These are phyloP conservation scores for Diplotaxis tenuifolia DNA, from an alignment of 345 rosid species.

Conservation along the genomic window DNA sequence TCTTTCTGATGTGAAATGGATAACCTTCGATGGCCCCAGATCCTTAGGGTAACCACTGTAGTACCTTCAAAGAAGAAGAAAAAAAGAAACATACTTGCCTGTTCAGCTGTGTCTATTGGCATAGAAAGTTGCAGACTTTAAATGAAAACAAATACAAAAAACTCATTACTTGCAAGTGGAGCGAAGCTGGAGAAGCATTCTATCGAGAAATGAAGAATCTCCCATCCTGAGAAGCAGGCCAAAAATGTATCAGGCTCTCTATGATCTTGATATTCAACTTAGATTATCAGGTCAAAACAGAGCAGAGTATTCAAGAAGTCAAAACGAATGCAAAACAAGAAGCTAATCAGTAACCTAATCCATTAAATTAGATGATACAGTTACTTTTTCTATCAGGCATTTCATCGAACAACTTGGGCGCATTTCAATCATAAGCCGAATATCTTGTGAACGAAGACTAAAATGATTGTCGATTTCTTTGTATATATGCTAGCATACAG, in stretches of 20 bases:
- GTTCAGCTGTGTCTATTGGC: not conserved
- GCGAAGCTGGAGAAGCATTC: constrained; percentile 59
- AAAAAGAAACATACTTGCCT: not conserved
- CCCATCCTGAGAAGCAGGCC: constrained; percentile 50
- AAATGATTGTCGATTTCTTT: too few relatives aligned
- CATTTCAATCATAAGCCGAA: not conserved
- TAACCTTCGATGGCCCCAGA: too few relatives aligned
- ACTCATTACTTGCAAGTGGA: constrained; percentile 66
- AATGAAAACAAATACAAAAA: not conserved
- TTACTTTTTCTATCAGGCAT: constrained; percentile 20
- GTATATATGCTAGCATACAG: not conserved
- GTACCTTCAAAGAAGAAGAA: constrained; percentile 51
- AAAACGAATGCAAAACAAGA: not conserved
- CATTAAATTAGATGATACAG: not conserved
- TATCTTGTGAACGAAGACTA: too few relatives aligned
- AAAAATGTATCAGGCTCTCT: not conserved
- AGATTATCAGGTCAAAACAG: constrained; percentile 16
- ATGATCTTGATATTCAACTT: not conserved
- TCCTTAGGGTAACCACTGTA: too few relatives aligned
- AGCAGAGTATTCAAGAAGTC: not conserved
- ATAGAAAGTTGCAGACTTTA: not conserved
- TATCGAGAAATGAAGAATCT: constrained; percentile 58
- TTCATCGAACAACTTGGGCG: constrained; percentile 28
- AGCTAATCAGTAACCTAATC: not conserved
- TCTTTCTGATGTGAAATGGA: too few relatives aligned